Conservation (phyloP, 1,284 basidiomycete genomes). For the Abortiporus biennis region DNA sequence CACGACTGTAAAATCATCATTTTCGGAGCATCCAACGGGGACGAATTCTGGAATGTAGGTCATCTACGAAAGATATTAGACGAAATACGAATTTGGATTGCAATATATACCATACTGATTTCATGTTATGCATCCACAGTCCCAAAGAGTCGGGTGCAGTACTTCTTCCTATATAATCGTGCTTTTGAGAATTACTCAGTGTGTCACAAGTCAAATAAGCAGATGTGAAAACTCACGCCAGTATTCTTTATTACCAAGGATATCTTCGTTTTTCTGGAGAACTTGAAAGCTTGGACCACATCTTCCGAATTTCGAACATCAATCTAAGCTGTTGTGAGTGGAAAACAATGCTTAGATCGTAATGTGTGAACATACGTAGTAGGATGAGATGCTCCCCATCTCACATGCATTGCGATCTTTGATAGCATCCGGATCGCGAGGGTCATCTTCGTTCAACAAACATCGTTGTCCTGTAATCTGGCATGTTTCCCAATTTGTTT, state of each 20-base stretch:
- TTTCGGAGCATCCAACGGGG: background rate
- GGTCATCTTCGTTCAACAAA: slow-evolving; percentile 21
- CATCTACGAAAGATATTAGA: slow-evolving; percentile 12
- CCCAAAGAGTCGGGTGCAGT: slow-evolving; percentile 16
- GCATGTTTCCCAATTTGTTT: slow-evolving; percentile 29
- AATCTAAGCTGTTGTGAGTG: slow-evolving; percentile 13
- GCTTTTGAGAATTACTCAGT: too few relatives aligned
- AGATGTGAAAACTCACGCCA: too few relatives aligned
- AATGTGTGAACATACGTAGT: slow-evolving; percentile 20
- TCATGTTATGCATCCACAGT: slow-evolving; percentile 20
- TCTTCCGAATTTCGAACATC: slow-evolving; percentile 31
- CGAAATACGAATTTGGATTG: slow-evolving; percentile 17
- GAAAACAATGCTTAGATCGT: background rate
- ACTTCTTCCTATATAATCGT: slow-evolving; percentile 19
- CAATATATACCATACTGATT: slow-evolving; percentile 17
- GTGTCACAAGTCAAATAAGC: too few relatives aligned
- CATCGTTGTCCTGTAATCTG: slow-evolving; percentile 19
- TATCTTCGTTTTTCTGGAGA: slow-evolving; percentile 31
- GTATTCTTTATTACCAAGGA: too few relatives aligned
- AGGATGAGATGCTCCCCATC: slow-evolving; percentile 25
- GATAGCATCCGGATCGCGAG: slow-evolving; percentile 20
- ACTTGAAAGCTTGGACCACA: slow-evolving; percentile 34
- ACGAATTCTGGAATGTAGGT: slow-evolving; percentile 12
- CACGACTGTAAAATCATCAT: background rate
- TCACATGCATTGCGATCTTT: slow-evolving; percentile 18